These are phyloP conservation scores for Litsea cubeba DNA, from an alignment of 164 flowering plant species.

Conservation along the genomic window DNA sequence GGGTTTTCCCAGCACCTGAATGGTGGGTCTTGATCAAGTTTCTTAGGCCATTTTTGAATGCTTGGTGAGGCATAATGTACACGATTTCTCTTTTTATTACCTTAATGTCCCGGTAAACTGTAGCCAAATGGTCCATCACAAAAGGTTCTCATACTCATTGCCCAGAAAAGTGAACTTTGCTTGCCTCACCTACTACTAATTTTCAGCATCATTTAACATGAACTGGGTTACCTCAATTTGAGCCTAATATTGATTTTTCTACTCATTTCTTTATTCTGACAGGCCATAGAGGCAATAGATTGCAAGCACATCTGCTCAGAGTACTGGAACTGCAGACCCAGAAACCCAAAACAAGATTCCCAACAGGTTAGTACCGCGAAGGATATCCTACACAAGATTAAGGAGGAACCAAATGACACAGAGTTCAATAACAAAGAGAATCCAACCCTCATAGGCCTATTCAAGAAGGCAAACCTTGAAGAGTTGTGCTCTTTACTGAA, in stretches of 20 bases:
- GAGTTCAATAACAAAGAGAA: constrained; percentile 4
- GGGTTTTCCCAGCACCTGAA: not conserved
- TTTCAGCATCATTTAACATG: not conserved
- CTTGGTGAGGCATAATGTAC: not conserved
- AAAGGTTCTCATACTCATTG: not conserved
- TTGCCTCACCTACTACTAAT: not conserved
- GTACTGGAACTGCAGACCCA: constrained; percentile 72
- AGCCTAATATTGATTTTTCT: not conserved
- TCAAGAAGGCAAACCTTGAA: constrained; percentile 65
- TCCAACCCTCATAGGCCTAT: constrained; percentile 35
- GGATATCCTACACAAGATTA: constrained; percentile 5
- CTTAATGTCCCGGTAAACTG: not conserved
- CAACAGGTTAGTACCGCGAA: constrained; percentile 9
- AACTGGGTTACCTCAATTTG: not conserved
- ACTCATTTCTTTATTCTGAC: constrained; percentile 1
- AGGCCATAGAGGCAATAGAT: constrained; percentile 53
- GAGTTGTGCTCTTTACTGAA: constrained; percentile 46
- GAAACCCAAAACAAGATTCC: constrained; percentile 22
- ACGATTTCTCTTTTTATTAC: not conserved
- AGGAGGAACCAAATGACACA: constrained; percentile 12
- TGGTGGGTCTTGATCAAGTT: not conserved
- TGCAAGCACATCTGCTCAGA: constrained; percentile 49
- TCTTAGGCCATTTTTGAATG: not conserved
- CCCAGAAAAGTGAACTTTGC: not conserved
- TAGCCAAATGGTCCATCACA: no score